Evolutionary conservation across 176 grass and related monocot species (phyloP).

Genomic region (Triticum timopheevii): DNA sequence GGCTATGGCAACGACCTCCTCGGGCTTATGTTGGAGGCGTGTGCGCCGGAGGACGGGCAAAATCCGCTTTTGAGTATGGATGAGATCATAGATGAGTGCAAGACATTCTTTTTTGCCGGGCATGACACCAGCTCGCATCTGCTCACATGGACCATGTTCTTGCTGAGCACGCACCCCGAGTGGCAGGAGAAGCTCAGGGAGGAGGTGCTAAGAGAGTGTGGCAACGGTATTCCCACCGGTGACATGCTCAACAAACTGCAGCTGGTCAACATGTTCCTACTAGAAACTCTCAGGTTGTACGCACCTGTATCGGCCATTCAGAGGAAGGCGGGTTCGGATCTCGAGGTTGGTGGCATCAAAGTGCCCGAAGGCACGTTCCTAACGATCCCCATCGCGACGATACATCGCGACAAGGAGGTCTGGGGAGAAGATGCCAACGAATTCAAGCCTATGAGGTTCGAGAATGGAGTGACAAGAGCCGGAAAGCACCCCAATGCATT

Average conservation of each 20-base stretch:
- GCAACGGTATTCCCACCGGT: slow-evolving; percentile 3
- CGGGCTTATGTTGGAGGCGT: slow-evolving; percentile 37
- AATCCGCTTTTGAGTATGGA: slow-evolving; percentile 38
- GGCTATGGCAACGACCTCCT: slow-evolving; percentile 40
- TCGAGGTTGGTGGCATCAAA: slow-evolving; percentile 17
- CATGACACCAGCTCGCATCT: slow-evolving; percentile 54
- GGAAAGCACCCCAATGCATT: slow-evolving; percentile 35
- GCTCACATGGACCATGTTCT: slow-evolving; percentile 49
- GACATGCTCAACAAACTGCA: slow-evolving; percentile 32
- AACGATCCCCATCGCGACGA: slow-evolving; percentile 18
- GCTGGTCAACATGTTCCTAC: slow-evolving; percentile 34
- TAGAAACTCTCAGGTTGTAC: slow-evolving; percentile 37
- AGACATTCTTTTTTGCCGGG: slow-evolving; percentile 62
- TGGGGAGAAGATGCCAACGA: slow-evolving; percentile 46
- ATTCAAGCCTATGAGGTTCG: slow-evolving; percentile 50
- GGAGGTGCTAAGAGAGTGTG: slow-evolving; percentile 42
- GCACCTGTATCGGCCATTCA: not conserved
- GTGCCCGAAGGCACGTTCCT: slow-evolving; percentile 1
- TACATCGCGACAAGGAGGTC: slow-evolving; percentile 38
- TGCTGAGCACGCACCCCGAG: slow-evolving; percentile 45
- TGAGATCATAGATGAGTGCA: slow-evolving; percentile 63
- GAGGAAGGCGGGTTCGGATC: not conserved
- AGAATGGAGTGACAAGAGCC: slow-evolving; percentile 36
- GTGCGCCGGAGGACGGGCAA: not conserved
- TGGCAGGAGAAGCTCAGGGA: slow-evolving; percentile 51